Conservation (phyloP, 805 yeast genomes). For the Starmerella potacharoeniae region DNA sequence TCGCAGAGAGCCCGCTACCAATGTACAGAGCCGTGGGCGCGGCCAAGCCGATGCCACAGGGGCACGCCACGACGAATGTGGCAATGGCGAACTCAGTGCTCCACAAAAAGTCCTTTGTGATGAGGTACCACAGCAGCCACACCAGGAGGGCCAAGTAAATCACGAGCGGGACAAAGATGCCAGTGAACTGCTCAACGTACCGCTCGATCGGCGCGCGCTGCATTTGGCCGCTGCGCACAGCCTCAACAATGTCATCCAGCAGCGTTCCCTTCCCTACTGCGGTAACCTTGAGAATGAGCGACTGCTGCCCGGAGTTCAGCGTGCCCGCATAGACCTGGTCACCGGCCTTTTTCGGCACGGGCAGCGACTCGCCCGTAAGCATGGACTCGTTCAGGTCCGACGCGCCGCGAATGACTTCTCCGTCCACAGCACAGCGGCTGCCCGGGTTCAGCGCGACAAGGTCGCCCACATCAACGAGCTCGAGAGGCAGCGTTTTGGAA, state of each 20-base stretch:
- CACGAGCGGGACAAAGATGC: slow-evolving; percentile 63
- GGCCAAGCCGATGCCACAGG: slow-evolving; percentile 76
- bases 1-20: slow-evolving; percentile 70
- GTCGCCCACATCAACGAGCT: slow-evolving; percentile 75
- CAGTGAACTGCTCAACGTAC: slow-evolving; percentile 55
- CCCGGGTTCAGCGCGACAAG: slow-evolving; percentile 38
- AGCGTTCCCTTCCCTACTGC: slow-evolving; percentile 54
- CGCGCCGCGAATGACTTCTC: slow-evolving; percentile 52
- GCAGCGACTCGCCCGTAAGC: slow-evolving; percentile 71
- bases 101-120: slow-evolving; percentile 72
- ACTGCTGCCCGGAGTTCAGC: slow-evolving; percentile 45
- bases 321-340: slow-evolving; percentile 68
- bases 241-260: slow-evolving; percentile 55
- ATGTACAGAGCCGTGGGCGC: slow-evolving; percentile 77
- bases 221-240: slow-evolving; percentile 64
- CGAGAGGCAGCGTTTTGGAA: slow-evolving; percentile 18
- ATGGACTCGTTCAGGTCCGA: slow-evolving; percentile 84
- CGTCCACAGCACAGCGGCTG: slow-evolving; percentile 60
- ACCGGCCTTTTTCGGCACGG: slow-evolving; percentile 46
- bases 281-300: slow-evolving; percentile 44
- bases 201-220: slow-evolving; percentile 64
- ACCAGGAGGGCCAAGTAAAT: slow-evolving; percentile 47
- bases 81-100: slow-evolving; percentile 66
- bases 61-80: slow-evolving; percentile 75
- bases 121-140: slow-evolving; percentile 57